phyloP scores from a whole-genome alignment of 1,284 basidiomycete species.

The Phaffia rhodozyma region DNA sequence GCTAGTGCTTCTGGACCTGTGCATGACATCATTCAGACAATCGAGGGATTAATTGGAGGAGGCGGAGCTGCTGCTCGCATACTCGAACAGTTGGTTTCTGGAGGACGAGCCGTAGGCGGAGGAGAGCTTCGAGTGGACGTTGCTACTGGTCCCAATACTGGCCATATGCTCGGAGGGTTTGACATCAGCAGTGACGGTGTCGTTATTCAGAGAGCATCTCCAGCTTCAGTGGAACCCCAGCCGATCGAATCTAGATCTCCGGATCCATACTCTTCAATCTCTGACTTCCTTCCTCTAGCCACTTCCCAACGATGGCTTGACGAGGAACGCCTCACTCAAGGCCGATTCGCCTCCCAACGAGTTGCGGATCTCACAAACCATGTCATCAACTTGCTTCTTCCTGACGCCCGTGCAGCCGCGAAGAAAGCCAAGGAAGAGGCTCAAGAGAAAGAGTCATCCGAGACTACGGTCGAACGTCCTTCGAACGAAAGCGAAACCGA shows the following conservation, averaged over 20 bases:
- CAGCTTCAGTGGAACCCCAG: constrained; percentile 19
- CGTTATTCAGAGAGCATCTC: constrained; percentile 19
- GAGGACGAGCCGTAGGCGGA: constrained; percentile 17
- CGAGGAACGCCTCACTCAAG: constrained; percentile 69
- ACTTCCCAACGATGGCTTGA: constrained; percentile 86
- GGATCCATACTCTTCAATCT: constrained; percentile 35
- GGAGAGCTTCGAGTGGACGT: constrained; percentile 17
- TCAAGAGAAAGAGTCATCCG: constrained; percentile 29
- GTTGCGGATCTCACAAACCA: constrained; percentile 59
- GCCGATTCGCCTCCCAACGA: constrained; percentile 56
- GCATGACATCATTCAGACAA: constrained; percentile 18
- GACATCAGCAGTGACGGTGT: background rate
- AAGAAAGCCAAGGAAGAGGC: constrained; percentile 31
- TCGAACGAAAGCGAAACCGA: constrained; percentile 31
- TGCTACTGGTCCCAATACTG: background rate
- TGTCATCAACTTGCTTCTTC: constrained; percentile 64
- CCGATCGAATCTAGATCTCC: constrained; percentile 38
- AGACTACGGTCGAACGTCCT: constrained; percentile 21
- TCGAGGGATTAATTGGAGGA: constrained; percentile 20
- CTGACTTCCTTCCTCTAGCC: constrained; percentile 48
- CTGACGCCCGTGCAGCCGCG: constrained; percentile 55
- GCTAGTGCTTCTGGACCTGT: background rate
- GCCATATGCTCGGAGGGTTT: constrained; percentile 3
- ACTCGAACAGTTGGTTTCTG: constrained; percentile 20
- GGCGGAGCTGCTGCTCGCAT: constrained; percentile 21